A percentile compares a stretch with the other conserved stretches of the same genome.
Conservation (phyloP, 1,284 basidiomycete genomes). For the Singerocomus rubriflavus region DNA sequence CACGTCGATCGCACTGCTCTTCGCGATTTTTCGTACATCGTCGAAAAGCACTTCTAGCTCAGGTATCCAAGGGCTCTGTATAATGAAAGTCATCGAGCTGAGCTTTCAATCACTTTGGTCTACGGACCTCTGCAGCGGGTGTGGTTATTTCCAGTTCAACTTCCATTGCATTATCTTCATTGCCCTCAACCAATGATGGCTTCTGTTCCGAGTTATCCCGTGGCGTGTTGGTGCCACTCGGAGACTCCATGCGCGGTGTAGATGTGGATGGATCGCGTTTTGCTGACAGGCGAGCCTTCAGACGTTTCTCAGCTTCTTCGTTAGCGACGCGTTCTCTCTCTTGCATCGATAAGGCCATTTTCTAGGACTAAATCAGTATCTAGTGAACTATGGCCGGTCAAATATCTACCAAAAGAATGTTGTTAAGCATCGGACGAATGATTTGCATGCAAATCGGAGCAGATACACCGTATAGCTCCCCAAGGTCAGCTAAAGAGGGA, state of each 20-base stretch:
- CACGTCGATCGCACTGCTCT: conserved; percentile 57
- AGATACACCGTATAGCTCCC: conserved; percentile 72
- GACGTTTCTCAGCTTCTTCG: conserved; percentile 71
- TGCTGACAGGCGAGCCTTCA: conserved; percentile 72
- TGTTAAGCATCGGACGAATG: conserved; percentile 76
- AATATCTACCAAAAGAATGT: conserved; percentile 54
- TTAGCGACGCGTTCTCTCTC: conserved; percentile 64
- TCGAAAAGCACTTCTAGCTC: conserved; percentile 68
- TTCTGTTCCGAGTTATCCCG: conserved; percentile 39
- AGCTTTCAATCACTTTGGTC: conserved; percentile 1
- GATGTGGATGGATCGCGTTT: conserved; percentile 63
- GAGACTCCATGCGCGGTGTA: conserved; percentile 60
- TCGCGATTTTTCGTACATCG: conserved; percentile 65
- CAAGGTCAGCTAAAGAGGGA: conserved; percentile 72
- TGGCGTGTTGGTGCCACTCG: conserved; percentile 40
- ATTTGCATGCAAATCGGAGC: conserved; percentile 90
- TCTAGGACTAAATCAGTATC: conserved; percentile 36
- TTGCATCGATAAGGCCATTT: conserved; percentile 54
- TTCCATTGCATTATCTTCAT: conserved; percentile 57
- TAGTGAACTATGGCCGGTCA: background rate
- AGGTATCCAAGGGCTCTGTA: conserved; percentile 73
- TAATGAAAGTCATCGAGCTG: conserved; percentile 10
- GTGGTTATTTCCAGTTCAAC: conserved; percentile 31
- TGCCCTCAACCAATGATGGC: conserved; percentile 29
- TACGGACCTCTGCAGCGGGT: conserved; percentile 23